Evolutionary conservation across 2,329 filamentous ascomycete genomes (phyloP).

Genomic region (Pseudomassariella vexata): DNA sequence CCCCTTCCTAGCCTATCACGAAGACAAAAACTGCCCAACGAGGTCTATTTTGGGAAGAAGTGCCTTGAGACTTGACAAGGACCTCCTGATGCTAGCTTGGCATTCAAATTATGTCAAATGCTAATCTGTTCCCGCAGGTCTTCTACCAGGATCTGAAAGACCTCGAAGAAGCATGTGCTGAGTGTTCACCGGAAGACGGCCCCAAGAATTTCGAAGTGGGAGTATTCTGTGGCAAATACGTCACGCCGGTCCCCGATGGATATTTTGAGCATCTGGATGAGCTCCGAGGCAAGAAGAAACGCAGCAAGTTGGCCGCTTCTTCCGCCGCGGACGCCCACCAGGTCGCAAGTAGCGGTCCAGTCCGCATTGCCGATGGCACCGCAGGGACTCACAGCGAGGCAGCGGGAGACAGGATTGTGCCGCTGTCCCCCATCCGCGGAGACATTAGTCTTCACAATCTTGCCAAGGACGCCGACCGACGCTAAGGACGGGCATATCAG

Average conservation of each 20-base stretch:
- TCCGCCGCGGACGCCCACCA: conserved; percentile 7
- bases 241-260: conserved; percentile 69
- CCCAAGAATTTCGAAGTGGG: conserved; percentile 76
- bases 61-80: too few species aligned
- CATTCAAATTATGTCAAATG: too few species aligned
- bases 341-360: conserved; percentile 15
- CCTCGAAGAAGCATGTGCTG: conserved; percentile 71
- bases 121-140: too few species aligned
- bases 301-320: conserved; percentile 23
- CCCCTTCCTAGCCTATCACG: too few species aligned
- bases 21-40: too few species aligned
- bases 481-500: too few species aligned
- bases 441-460: conserved; percentile 20
- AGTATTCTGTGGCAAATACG: conserved; percentile 84
- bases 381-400: conserved; percentile 8
- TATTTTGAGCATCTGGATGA: conserved; percentile 80
- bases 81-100: too few species aligned
- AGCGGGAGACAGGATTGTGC: conserved; percentile 5
- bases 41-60: too few species aligned
- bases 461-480: conserved; percentile 9
- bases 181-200: conserved; percentile 56
- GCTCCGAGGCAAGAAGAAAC: conserved; percentile 64
- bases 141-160: conserved; percentile 74
- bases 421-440: conserved; percentile 10
- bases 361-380: conserved; percentile 8